Conservation (phyloP, 805 yeast species). For the Saccharomyces mikatae region DNA sequence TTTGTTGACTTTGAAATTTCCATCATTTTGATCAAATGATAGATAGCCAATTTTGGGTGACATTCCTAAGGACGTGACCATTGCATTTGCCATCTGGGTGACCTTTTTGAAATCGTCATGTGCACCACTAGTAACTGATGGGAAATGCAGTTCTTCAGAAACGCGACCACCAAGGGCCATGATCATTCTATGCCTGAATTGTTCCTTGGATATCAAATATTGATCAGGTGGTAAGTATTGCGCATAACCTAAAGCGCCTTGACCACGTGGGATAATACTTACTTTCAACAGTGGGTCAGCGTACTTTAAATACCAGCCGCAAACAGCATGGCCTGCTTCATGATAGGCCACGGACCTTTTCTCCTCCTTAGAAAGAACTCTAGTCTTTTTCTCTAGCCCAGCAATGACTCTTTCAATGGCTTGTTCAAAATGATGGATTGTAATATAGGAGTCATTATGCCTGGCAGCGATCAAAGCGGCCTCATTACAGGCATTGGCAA, state of each 20-base stretch:
- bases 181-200: conserved; percentile 77
- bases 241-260: conserved; percentile 93
- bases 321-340: conserved; percentile 94
- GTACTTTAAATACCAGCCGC: conserved; percentile 83
- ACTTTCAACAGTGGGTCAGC: conserved; percentile 91
- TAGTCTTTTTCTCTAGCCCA: conserved; percentile 82
- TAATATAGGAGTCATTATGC: conserved; percentile 52
- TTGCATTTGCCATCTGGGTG: conserved; percentile 78
- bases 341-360: conserved; percentile 84
- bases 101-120: conserved; percentile 88
- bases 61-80: conserved; percentile 88
- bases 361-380: conserved; percentile 70
- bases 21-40: conserved; percentile 38
- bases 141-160: conserved; percentile 81
- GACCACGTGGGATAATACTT: conserved; percentile 91
- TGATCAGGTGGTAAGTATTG: conserved; percentile 89
- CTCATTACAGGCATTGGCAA: conserved; percentile 90
- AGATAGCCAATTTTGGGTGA: conserved; percentile 62
- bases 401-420: conserved; percentile 93
- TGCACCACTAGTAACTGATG: conserved; percentile 85
- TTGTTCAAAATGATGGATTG: conserved; percentile 70
- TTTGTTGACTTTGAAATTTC: conserved; percentile 58
- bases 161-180: conserved; percentile 93
- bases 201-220: conserved; percentile 66
- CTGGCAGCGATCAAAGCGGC: conserved; percentile 93